Percentiles rank a stretch among this genome's conserved stretches.
These are phyloP conservation scores for Taxillus chinensis DNA, from an alignment of 164 flowering plant genomes.

Conservation along the genomic window DNA sequence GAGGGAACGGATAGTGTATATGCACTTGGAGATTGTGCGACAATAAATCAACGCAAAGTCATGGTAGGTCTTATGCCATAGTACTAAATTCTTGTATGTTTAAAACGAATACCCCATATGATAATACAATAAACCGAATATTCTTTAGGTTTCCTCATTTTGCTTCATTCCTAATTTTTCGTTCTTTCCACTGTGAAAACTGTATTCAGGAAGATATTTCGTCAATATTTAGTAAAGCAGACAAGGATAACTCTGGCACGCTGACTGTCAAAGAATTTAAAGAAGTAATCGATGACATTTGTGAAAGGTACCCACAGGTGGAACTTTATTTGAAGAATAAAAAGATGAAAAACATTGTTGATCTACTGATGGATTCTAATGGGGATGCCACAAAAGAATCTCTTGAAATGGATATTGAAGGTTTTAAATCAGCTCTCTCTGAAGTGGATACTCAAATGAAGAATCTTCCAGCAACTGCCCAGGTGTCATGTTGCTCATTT, in stretches of 20 bases:
- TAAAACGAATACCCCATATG: too few relatives aligned
- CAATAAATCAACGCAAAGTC: conserved; percentile 85
- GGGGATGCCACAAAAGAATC: conserved; percentile 42
- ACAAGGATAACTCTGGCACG: conserved; percentile 86
- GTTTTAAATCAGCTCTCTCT: conserved; percentile 60
- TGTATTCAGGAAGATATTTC: conserved; percentile 66
- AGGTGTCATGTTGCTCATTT: conserved; percentile 32
- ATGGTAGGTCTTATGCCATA: conserved; percentile 38
- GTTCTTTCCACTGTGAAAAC: not conserved
- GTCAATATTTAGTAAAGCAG: conserved; percentile 70
- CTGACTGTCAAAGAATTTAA: conserved; percentile 70
- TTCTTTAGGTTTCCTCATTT: not conserved
- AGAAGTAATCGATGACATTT: conserved; percentile 58
- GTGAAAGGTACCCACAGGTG: conserved; percentile 83
- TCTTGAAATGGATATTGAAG: conserved; percentile 63
- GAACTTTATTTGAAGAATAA: conserved; percentile 66
- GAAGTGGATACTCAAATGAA: conserved; percentile 83
- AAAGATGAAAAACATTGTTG: conserved; percentile 41
- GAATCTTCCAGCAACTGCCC: conserved; percentile 91
- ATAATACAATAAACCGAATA: too few relatives aligned
- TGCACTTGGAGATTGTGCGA: conserved; percentile 94
- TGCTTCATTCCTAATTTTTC: not conserved
- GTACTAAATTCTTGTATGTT: too few relatives aligned
- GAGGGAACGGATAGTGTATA: conserved; percentile 57
- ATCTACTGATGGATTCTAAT: conserved; percentile 47